Evolutionary conservation across 2,329 filamentous ascomycete species (phyloP), one percentile per base, ranked within the genome.

Genomic region (Pyrenophora teres): DNA sequence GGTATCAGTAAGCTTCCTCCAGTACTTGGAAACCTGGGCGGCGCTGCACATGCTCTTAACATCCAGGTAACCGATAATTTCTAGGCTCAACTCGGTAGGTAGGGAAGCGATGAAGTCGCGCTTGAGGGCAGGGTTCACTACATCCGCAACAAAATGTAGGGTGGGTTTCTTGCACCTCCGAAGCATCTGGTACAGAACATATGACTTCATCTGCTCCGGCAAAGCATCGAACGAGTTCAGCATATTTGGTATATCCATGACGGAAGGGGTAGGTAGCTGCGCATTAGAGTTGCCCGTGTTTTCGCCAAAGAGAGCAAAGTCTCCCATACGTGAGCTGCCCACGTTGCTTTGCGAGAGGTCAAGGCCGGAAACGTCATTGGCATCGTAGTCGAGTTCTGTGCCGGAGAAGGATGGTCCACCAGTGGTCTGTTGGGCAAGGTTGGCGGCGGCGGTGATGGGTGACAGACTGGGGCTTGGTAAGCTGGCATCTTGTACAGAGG

Each of bases 141-240:
- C 87, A 60, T 92, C 87, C 31, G 93, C 92, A 48, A 99, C 87
- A 47, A 96, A 87, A 67, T 94, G 91, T 4, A 99, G 80, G 0
- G 92, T 96, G 36, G 91, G 88, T 61, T 95, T 89, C 5, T 91
- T 85, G 68, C 92, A 97, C 40, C 94, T 84, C 50, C 90, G 87
- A 21, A 99, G 82, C 48, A 99, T 85, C 70, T 99, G 93, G 70
- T 95, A 97, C 86, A 99, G 96, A 76, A 99, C 87, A 69, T 96
- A 96, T 0, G 89, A 89, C 76, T 99, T 94, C 83, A 99, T 86
- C 65, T 94, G 88, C 38, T 89, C 85, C 2, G 93, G 92, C 81
- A 99, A 89, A 6, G 88, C 84, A 71, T 97, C 93, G 65, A 97
- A 99, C 2, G 87, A 87, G 63, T 96, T 89, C 13, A 99, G 77